Evolutionary conservation across 768 basidiomycete species (phyloP), one percentile per base, ranked within the genome.

Genomic region (Psilocybe cyanescens): DNA sequence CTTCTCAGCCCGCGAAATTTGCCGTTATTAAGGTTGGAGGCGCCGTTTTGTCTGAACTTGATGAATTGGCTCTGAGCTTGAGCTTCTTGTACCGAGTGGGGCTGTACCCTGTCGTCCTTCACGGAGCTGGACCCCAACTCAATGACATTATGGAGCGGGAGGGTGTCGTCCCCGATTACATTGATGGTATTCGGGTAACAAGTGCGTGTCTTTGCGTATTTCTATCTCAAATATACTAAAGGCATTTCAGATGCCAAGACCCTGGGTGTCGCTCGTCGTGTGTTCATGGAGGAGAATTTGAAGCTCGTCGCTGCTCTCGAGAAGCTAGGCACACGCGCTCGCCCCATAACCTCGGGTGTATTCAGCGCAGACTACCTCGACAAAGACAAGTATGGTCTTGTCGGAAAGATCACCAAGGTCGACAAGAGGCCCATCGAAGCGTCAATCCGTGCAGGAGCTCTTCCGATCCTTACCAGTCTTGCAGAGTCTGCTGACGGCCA

Each of bases 1-100:
- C 91, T 2, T 88, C 92, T 14, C 88, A 94, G 61, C 92, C 94
- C 44, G 95, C 95, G 62, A 97, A 94, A 75, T 97, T 97, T 70
- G 95, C 95, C 41, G 97, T 99, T 61, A 90, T 99, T 83, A 99
- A 99, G 78, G 89, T 99, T 68, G 97, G 97, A 61, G 97, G 97
- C 50, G 97, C 94, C 7, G 96, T 99, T 46, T 83, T 99, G 5
- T 91, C 90, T 69, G 86, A 99, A 61, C 79, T 98, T 55, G 91
- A 98, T 64, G 96, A 98, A 66, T 88, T 99, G 50, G 95, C 96
- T 4, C 86, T 96, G 54, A 97, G 92, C 65, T 83, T 99, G 68
- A 96, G 94, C 76, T 99, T 99, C 82, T 81, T 99, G 61, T 97
- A 97, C 78, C 88, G 95, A 33, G 91, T 99, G 52, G 97, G 97